phyloP scores from a whole-genome alignment of 1,284 basidiomycete genomes.

The Ceratobasidium papillatum region DNA sequence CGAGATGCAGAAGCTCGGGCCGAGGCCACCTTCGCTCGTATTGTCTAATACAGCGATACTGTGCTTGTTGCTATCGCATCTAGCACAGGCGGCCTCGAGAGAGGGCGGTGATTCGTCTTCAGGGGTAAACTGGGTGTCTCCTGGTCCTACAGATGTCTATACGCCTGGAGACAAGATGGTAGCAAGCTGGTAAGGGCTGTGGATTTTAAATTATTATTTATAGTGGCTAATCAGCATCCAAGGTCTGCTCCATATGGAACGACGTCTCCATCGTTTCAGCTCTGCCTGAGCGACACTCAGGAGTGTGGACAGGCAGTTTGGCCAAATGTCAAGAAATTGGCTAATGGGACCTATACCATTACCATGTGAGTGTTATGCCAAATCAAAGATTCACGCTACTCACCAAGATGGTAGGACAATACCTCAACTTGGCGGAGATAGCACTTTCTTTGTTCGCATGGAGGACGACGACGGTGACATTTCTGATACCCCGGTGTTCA shows the following conservation, averaged over 20 bases:
- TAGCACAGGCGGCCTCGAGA: not conserved
- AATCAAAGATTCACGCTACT: not conserved
- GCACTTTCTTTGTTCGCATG: constrained; percentile 30
- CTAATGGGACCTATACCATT: constrained; percentile 15
- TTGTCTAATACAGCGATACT: not conserved
- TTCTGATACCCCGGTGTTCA: constrained; percentile 24
- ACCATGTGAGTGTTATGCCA: constrained; percentile 1
- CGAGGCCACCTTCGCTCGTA: not conserved
- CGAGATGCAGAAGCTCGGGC: not conserved
- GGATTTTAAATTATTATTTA: not conserved
- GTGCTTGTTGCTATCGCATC: not conserved
- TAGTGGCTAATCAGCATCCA: not conserved
- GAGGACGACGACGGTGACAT: constrained; percentile 26
- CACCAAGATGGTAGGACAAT: not conserved
- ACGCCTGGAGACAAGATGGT: constrained; percentile 26
- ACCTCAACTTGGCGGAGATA: constrained; percentile 5
- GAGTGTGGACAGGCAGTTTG: constrained; percentile 26
- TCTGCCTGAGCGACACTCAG: constrained; percentile 22
- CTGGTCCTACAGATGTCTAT: not conserved
- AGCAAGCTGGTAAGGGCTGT: constrained; percentile 12
- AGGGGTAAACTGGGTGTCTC: constrained; percentile 1
- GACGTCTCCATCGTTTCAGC: constrained; percentile 27
- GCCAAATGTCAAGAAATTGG: constrained; percentile 29
- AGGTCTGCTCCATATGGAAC: constrained; percentile 18
- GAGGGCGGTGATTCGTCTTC: constrained; percentile 1